Evolutionary conservation across 1,139 yeast genomes (phyloP).

Genomic region (Geotrichum restrictum): DNA sequence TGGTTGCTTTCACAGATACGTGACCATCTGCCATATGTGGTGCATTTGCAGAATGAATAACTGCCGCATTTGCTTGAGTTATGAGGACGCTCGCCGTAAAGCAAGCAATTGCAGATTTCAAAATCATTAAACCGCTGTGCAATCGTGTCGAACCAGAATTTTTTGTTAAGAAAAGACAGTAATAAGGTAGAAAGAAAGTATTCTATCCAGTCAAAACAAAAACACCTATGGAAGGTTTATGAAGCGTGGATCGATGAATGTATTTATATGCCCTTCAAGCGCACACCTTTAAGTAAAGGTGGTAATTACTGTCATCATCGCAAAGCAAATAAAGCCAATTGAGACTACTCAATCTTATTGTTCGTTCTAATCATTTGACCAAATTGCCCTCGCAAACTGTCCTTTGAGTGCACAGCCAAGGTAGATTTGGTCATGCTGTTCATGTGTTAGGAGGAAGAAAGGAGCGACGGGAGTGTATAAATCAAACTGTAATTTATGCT

Average conservation of each 20-base stretch:
- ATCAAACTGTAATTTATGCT: not conserved
- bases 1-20: not conserved
- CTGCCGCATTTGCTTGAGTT: not conserved
- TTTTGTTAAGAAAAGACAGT: not conserved
- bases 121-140: not conserved
- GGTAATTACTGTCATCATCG: no score
- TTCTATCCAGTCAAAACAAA: not conserved
- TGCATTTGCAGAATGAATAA: not conserved
- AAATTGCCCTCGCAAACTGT: not conserved
- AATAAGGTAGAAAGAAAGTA: not conserved
- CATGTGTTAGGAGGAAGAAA: not conserved
- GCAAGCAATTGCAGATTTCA: no score
- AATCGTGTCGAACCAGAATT: not conserved
- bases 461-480: not conserved
- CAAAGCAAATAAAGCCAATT: no score
- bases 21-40: not conserved
- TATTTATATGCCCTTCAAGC: not conserved
- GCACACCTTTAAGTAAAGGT: no score
- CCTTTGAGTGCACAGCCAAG: not conserved
- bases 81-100: no score
- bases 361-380: not conserved
- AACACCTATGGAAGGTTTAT: not conserved
- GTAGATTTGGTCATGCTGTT: not conserved
- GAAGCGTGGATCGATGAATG: not conserved
- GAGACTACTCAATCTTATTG: not conserved